Percentiles rank a stretch among this genome's conserved stretches.
phyloP scores from a whole-genome alignment of 2,329 filamentous ascomycete species.

The Lachnellula arida region DNA sequence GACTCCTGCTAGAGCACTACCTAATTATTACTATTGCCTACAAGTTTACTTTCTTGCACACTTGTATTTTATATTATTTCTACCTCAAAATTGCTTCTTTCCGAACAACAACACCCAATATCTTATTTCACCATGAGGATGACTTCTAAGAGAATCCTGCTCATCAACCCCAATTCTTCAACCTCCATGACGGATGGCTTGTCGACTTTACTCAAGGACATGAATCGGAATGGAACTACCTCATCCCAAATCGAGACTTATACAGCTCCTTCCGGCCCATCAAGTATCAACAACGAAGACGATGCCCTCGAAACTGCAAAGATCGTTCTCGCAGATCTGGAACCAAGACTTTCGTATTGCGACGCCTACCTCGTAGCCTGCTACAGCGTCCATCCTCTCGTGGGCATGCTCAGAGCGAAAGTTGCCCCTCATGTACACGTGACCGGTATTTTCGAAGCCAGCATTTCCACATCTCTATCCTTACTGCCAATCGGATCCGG shows the following conservation, averaged over 20 bases:
- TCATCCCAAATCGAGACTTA: conserved; percentile 52
- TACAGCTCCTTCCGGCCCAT: conserved; percentile 60
- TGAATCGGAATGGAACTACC: conserved; percentile 24
- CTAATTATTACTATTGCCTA: not conserved
- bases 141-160: conserved; percentile 49
- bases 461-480: conserved; percentile 46
- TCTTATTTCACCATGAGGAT: conserved; percentile 7
- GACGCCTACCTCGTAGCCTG: conserved; percentile 84
- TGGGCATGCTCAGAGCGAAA: conserved; percentile 50
- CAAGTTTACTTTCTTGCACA: too few relatives aligned
- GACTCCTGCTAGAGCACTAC: too few relatives aligned
- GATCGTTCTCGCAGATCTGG: conserved; percentile 55
- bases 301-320: conserved; percentile 62
- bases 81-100: conserved; percentile 17
- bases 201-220: conserved; percentile 42
- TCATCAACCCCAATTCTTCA: conserved; percentile 79
- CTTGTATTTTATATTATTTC: too few relatives aligned
- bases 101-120: conserved; percentile 1
- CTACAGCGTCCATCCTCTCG: conserved; percentile 79
- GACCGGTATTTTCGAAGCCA: conserved; percentile 85
- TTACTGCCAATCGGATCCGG: conserved; percentile 34
- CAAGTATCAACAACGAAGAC: conserved; percentile 71
- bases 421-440: conserved; percentile 47
- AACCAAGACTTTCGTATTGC: conserved; percentile 43
- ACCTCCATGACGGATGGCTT: conserved; percentile 65